Evolutionary conservation across 441 rosid species (phyloP), one percentile per base, ranked within the genome.

Genomic region (Codiaeum variegatum): DNA sequence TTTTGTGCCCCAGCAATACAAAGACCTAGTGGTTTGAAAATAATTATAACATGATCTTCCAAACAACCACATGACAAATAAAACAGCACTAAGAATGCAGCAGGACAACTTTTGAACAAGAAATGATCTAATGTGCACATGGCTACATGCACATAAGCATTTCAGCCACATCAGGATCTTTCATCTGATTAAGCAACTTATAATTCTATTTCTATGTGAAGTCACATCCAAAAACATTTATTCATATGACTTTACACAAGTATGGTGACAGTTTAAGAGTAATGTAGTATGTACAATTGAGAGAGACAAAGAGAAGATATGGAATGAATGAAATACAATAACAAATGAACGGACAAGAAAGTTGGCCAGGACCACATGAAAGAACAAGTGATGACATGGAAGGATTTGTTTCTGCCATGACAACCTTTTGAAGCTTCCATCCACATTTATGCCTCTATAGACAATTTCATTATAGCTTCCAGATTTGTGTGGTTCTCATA

Each of bases 21-120:
- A 15, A 68, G 47, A 36, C 36, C 63, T 15, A 8, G 72, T 16
- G 51, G 15, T 69, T 44, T 15, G 52, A 42, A 34, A 69, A 69
- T 54, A 16, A 69, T 49, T 34, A 23, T 12, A 44, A 55, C 51
- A 23, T 42, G 40, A 18, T 46, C 38, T 3, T 9, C 60, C 38
- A 26, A 18, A 28, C 28, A 56, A 55, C 32, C 28, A 32, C 9
- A 56, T 28, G 11, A 29, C n/a, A 6, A 28, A 29, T 31, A 42
- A 26, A 15, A 69, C 6, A 13, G 49, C 19, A 54, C 47, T 23
- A 54, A 13, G 49, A 36, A 69, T 23, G 18, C 62, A 36, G 62
- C 72, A 6, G 8, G 31, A 13, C 28, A 6, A 19, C 3, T 58
- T 24, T 55, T 44, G 21, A n/a, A 38, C 24, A 3, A 32, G 2